These are phyloP conservation scores for Penicillium dipodomyicola DNA, from an alignment of 495 filamentous ascomycete genomes.

Conservation along the genomic window DNA sequence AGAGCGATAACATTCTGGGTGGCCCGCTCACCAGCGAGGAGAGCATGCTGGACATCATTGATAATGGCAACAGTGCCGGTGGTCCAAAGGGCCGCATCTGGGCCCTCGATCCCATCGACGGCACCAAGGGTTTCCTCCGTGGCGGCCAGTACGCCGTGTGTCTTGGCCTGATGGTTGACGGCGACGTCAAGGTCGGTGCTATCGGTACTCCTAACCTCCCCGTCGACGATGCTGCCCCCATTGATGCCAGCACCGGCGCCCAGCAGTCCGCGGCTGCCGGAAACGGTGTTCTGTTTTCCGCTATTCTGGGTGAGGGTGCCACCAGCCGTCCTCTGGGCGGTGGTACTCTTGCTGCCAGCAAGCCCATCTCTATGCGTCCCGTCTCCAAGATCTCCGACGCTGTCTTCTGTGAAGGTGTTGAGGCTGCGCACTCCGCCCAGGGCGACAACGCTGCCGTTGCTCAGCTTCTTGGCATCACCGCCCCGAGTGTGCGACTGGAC, in stretches of 20 bases:
- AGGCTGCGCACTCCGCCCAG: constrained; percentile 86
- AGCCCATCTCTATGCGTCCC: constrained; percentile 72
- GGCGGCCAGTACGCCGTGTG: constrained; percentile 99
- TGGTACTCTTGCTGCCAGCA: constrained; percentile 55
- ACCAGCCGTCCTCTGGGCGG: constrained; percentile 66
- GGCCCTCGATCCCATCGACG: constrained; percentile 97
- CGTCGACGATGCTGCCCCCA: constrained; percentile 66
- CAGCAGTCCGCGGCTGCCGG: constrained; percentile 64
- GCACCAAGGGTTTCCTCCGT: constrained; percentile 92
- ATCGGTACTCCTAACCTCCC: constrained; percentile 94
- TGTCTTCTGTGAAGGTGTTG: constrained; percentile 93
- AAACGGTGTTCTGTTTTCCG: constrained; percentile 82
- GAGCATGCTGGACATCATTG: constrained; percentile 82
- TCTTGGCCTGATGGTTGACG: constrained; percentile 85
- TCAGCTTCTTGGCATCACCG: constrained; percentile 76
- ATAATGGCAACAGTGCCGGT: constrained; percentile 75
- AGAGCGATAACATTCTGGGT: constrained; percentile 65
- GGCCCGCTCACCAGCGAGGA: constrained; percentile 67
- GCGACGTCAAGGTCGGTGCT: constrained; percentile 91
- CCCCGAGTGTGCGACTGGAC: constrained; percentile 85
- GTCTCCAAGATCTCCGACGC: constrained; percentile 72
- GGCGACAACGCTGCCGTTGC: constrained; percentile 83
- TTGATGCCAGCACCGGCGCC: constrained; percentile 63
- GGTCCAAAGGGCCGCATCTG: constrained; percentile 83
- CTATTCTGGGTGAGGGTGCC: constrained; percentile 72